Evolutionary conservation across 1,284 basidiomycete genomes (phyloP).

Genomic region (Irpex sp.): DNA sequence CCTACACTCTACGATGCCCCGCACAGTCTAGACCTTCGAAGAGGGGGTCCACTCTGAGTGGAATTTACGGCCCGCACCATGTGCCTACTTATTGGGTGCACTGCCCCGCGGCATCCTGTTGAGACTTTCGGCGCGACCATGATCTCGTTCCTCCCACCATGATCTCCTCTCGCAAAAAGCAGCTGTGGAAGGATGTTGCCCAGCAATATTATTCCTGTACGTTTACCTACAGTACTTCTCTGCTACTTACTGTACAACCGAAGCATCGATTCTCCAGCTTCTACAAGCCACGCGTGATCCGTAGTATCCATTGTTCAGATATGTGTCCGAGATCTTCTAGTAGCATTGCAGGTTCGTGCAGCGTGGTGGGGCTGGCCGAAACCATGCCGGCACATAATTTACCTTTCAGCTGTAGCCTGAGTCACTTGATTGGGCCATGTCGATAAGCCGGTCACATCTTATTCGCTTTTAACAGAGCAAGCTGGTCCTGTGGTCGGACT

Average conservation of each 20-base stretch:
- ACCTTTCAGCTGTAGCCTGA: background rate
- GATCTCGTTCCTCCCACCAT: background rate
- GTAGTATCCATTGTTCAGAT: background rate
- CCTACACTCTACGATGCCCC: background rate
- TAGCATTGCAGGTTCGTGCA: background rate
- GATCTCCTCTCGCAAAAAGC: background rate
- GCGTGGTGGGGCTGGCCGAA: background rate
- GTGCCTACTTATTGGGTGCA: background rate
- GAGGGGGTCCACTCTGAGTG: background rate
- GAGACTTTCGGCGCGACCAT: background rate
- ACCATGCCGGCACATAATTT: slow-evolving; percentile 10
- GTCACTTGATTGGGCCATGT: slow-evolving; percentile 13
- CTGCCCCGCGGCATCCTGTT: background rate
- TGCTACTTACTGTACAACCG: background rate
- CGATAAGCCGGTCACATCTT: slow-evolving; percentile 12
- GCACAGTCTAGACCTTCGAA: background rate
- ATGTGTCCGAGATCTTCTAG: background rate
- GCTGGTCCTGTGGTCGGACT: background rate
- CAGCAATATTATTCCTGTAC: background rate
- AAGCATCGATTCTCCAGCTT: background rate
- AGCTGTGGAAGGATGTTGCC: background rate
- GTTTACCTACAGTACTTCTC: background rate
- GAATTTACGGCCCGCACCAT: background rate
- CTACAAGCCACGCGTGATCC: background rate
- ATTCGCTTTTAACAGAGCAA: background rate